phyloP scores from a whole-genome alignment of 1,284 basidiomycete genomes.

The Neolentinus lepideus region DNA sequence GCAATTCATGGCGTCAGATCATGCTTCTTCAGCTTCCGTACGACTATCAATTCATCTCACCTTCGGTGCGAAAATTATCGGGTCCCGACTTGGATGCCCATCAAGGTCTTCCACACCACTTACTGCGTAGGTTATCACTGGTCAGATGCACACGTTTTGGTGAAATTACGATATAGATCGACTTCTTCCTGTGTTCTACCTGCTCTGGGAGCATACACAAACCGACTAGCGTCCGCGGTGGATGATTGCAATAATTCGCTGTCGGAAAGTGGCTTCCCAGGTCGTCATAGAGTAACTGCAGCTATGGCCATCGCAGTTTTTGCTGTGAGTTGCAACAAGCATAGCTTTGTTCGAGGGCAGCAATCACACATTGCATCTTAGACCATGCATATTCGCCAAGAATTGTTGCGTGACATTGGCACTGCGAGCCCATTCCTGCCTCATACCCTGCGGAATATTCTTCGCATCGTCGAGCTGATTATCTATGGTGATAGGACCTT shows the following conservation, averaged over 20 bases:
- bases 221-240: neutral
- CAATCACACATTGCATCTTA: constrained; percentile 7
- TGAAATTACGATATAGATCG: neutral
- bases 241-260: neutral
- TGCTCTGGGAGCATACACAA: neutral
- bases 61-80: constrained; percentile 48
- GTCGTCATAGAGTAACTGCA: constrained; percentile 31
- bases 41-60: constrained; percentile 47
- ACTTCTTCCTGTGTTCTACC: neutral
- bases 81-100: constrained; percentile 27
- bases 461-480: constrained; percentile 36
- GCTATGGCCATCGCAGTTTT: constrained; percentile 50
- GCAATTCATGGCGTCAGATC: constrained; percentile 34
- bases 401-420: neutral
- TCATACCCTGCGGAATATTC: constrained; percentile 33
- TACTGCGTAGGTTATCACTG: no score
- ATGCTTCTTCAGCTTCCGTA: constrained; percentile 50
- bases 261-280: neutral
- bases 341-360: constrained; percentile 3
- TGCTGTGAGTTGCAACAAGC: constrained; percentile 31
- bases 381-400: constrained; percentile 12
- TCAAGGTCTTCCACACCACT: neutral
- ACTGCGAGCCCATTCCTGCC: constrained; percentile 30
- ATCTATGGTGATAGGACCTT: constrained; percentile 20
- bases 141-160: no score